Base-by-base conservation (phyloP, 495 filamentous ascomycete genomes). In the Patellaria atrata region DNA sequence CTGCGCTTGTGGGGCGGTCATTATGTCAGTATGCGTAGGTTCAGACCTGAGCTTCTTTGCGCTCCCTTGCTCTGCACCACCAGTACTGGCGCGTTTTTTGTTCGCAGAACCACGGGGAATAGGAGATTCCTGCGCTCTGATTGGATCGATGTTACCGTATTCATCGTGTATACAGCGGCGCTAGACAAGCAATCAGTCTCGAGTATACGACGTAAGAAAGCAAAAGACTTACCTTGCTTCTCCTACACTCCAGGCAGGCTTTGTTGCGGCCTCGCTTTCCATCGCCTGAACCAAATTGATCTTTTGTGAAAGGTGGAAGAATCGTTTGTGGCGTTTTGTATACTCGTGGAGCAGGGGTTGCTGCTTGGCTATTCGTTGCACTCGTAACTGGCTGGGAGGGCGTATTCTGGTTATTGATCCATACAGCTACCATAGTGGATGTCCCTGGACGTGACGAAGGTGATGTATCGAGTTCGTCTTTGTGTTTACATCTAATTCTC, bases 131-230 rank as follows among this genome's bases (percentile, higher is more conserved):
- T 65, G 61, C 5, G 70, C 66, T 37, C 77, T 77, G 38, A 69
- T 50, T 1, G 72, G 72, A 45, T 79, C 74, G 20, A 77, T 64
- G 33, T 70, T 61, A 22, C 74, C 74, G 43, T 67, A 62, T 37
- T 72, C 71, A 40, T 78, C 72, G 41, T 79, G 74, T 16, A 79
- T 73, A 44, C 74, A 79, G 42, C 74, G 71, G 33, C 74, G 72
- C 74, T 79, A 34, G 27, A 30, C 9, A 18, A 8, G 22, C 3
- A 15, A 33, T 57, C 33, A 61, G 45, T 46, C 40, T 26, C 16
- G 21, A 27, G 34, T 15, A 45, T 35, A 21, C 25, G 26, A 16
- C 22, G 25, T 1, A 22, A 22, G 18, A 20, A 14, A 33, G 35
- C 10, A 39, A 10, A 10, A 47, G 52, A 45, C 58, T 47, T 41